Conservation (phyloP, 1,139 yeast genomes). For the Taiozyma sp. region DNA sequence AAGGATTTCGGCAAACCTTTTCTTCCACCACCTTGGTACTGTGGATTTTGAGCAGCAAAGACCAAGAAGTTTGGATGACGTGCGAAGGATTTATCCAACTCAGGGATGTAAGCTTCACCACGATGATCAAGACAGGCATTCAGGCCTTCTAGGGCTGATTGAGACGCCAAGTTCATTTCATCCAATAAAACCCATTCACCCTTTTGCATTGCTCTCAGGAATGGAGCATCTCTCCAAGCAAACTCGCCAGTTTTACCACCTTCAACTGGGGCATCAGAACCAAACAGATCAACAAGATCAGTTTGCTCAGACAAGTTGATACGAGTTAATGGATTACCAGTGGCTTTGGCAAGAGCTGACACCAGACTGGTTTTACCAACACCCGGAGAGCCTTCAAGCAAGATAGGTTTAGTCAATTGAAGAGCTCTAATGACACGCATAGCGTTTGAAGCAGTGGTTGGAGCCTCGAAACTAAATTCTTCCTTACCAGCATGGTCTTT, state of each 20-base stretch:
- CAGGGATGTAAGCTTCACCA: slow-evolving; percentile 96
- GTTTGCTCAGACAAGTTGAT: slow-evolving; percentile 96
- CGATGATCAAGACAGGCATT: slow-evolving; percentile 98
- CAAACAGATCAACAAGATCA: slow-evolving; percentile 90
- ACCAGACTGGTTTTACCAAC: slow-evolving; percentile 96
- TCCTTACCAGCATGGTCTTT: slow-evolving; percentile 21
- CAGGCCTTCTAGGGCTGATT: slow-evolving; percentile 92
- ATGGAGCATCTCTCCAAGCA: slow-evolving; percentile 97
- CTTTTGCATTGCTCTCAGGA: slow-evolving; percentile 88
- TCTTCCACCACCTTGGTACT: slow-evolving; percentile 97
- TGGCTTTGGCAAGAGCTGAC: slow-evolving; percentile 76
- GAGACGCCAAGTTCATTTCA: slow-evolving; percentile 98
- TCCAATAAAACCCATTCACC: slow-evolving; percentile 98
- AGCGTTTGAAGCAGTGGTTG: slow-evolving; percentile 87
- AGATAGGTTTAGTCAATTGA: slow-evolving; percentile 85
- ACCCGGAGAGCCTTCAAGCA: slow-evolving; percentile 97
- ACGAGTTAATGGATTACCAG: slow-evolving; percentile 77
- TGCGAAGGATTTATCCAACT: slow-evolving; percentile 73
- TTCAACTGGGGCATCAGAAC: slow-evolving; percentile 94
- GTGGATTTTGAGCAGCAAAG: slow-evolving; percentile 99
- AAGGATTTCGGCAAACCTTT: slow-evolving; percentile 97
- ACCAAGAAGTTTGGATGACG: slow-evolving; percentile 84
- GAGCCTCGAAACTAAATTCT: slow-evolving; percentile 74
- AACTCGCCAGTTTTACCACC: slow-evolving; percentile 89
- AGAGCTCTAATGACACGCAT: slow-evolving; percentile 88